Conservation (phyloP, 768 basidiomycete genomes). For the Suillus subalutaceus region DNA sequence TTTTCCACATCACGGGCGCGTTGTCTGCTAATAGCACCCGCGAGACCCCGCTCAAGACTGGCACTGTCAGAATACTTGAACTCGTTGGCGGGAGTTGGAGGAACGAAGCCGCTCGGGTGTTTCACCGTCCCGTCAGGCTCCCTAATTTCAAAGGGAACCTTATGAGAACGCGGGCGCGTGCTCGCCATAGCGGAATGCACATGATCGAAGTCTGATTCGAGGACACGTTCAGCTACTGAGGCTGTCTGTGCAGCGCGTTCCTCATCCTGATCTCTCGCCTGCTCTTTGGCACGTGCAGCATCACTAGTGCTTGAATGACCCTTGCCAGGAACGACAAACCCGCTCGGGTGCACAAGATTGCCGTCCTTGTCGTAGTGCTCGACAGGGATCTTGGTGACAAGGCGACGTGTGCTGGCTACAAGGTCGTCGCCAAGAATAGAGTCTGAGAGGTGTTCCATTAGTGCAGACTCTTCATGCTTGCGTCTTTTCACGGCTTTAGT, state of each 20-base stretch:
- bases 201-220: slow-evolving; percentile 31
- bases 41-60: slow-evolving; percentile 22
- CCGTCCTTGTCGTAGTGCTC: slow-evolving; percentile 25
- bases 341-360: slow-evolving; percentile 28
- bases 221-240: slow-evolving; percentile 34
- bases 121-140: slow-evolving; percentile 40
- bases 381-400: slow-evolving; percentile 30
- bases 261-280: slow-evolving; percentile 22
- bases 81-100: slow-evolving; percentile 43
- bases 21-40: slow-evolving; percentile 17
- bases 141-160: slow-evolving; percentile 46
- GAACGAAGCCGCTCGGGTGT: slow-evolving; percentile 47
- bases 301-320: slow-evolving; percentile 29
- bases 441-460: slow-evolving; percentile 27
- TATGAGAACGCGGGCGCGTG: slow-evolving; percentile 31
- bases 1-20: slow-evolving; percentile 16
- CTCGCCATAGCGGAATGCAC: slow-evolving; percentile 24
- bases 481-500: background rate
- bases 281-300: slow-evolving; percentile 28
- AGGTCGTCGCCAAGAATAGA: slow-evolving; percentile 27
- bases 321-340: slow-evolving; percentile 33
- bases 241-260: slow-evolving; percentile 32
- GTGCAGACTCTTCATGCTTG: slow-evolving; percentile 17
- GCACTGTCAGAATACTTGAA: slow-evolving; percentile 29
- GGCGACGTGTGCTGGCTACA: slow-evolving; percentile 31